Percentiles rank a stretch among this genome's conserved stretches.
Conservation (phyloP, 805 yeast genomes). For the Teunomyces funiuensis region DNA sequence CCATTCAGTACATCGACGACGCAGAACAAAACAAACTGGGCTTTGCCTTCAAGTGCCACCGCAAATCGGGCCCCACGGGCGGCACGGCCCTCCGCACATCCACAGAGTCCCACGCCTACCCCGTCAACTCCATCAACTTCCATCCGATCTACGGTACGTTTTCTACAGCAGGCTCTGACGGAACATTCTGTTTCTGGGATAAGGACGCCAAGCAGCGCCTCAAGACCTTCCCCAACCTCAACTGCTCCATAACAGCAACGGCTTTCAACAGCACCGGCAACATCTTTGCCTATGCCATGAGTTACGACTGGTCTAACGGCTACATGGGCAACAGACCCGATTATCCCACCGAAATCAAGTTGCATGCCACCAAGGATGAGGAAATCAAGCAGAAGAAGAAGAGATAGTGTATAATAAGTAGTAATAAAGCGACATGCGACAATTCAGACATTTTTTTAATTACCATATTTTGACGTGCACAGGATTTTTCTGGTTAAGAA, state of each 20-base stretch:
- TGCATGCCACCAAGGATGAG: conserved; percentile 83
- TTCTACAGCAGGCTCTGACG: conserved; percentile 93
- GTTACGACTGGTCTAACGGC: conserved; percentile 97
- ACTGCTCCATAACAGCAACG: conserved; percentile 69
- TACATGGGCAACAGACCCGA: conserved; percentile 73
- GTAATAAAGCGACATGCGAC: neutral
- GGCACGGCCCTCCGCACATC: conserved; percentile 13
- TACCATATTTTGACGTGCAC: too few relatives aligned
- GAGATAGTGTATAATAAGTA: conserved; percentile 6
- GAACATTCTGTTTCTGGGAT: conserved; percentile 94
- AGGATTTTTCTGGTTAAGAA: too few relatives aligned
- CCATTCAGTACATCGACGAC: conserved; percentile 88
- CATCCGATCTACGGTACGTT: conserved; percentile 92
- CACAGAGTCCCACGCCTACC: conserved; percentile 64
- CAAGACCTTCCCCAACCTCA: conserved; percentile 70
- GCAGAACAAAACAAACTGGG: conserved; percentile 68
- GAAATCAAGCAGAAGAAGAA: conserved; percentile 69
- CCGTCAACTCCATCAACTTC: conserved; percentile 78
- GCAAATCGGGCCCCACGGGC: conserved; percentile 55
- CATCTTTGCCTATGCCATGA: conserved; percentile 85
- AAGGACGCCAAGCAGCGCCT: conserved; percentile 87
- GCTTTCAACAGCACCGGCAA: conserved; percentile 82
- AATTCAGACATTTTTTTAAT: too few relatives aligned
- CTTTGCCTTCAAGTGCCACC: conserved; percentile 93
- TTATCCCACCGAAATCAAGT: conserved; percentile 70